These are phyloP conservation scores for Cladophialophora psammophila DNA, from an alignment of 2,329 filamentous ascomycete species.

Conservation along the genomic window DNA sequence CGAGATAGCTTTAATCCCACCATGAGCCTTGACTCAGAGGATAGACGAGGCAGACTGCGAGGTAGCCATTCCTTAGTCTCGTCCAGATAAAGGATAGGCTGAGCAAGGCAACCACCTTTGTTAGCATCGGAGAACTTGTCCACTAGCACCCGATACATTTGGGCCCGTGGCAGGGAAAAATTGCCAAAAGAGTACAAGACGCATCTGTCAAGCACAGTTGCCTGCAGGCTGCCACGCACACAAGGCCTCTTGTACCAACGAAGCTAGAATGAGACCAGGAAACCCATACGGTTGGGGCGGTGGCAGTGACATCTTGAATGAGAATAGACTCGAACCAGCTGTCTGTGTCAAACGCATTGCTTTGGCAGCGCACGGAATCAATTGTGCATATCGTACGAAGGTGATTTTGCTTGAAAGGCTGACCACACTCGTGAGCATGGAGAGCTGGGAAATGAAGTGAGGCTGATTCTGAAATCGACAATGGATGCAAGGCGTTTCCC, in stretches of 20 bases:
- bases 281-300: background rate
- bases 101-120: background rate
- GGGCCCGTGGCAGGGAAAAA: background rate
- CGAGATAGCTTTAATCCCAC: background rate
- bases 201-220: background rate
- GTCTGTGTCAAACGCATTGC: background rate
- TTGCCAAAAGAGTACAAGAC: background rate
- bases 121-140: background rate
- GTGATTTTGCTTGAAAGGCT: background rate
- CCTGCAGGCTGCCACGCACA: background rate
- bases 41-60: background rate
- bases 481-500: background rate
- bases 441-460: background rate
- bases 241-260: background rate
- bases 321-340: background rate
- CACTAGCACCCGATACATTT: background rate
- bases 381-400: background rate
- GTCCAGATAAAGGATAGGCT: background rate
- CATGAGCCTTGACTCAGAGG: background rate
- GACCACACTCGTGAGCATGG: background rate
- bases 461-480: background rate
- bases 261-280: background rate
- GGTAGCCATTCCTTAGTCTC: background rate
- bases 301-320: background rate
- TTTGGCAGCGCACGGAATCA: background rate